These are phyloP conservation scores for Coix lacrymajobi DNA, from an alignment of 176 grass and related monocot species.

Conservation along the genomic window DNA sequence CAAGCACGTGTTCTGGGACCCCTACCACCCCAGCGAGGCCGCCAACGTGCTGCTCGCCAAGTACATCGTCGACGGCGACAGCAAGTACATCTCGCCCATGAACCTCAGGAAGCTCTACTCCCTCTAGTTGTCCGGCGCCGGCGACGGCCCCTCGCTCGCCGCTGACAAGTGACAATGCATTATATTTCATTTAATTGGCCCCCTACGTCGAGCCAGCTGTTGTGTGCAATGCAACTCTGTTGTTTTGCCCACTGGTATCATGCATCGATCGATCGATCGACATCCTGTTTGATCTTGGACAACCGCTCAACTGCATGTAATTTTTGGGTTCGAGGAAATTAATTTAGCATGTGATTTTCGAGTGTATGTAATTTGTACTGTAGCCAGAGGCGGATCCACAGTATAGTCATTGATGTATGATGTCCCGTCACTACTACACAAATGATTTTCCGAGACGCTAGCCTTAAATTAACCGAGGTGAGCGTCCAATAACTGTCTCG, in stretches of 20 bases:
- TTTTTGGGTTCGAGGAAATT: not conserved
- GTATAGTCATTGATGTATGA: too few species aligned
- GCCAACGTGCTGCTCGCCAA: slow-evolving; percentile 70
- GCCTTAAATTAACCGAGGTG: too few species aligned
- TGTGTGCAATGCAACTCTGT: too few species aligned
- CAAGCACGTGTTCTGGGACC: slow-evolving; percentile 82
- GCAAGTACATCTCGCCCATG: slow-evolving; percentile 71
- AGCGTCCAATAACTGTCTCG: too few species aligned
- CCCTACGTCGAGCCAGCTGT: not conserved
- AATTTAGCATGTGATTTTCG: not conserved
- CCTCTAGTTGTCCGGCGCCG: slow-evolving; percentile 20
- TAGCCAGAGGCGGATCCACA: not conserved
- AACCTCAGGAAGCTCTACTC: slow-evolving; percentile 68
- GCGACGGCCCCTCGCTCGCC: too few species aligned
- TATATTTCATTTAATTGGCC: not conserved
- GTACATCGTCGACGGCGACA: slow-evolving; percentile 79
- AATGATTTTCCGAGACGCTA: too few species aligned
- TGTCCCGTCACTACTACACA: too few species aligned
- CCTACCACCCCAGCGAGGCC: slow-evolving; percentile 85
- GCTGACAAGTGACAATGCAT: too few species aligned
- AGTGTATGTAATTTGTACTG: not conserved
- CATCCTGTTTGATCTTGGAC: too few species aligned
- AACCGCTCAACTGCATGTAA: not conserved
- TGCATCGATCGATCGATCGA: too few species aligned
- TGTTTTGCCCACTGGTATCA: too few species aligned